A percentile compares a stretch with the other conserved stretches of the same genome.
Evolutionary conservation across 2,329 filamentous ascomycete genomes (phyloP).

Genomic region (Venturia nashicola): DNA sequence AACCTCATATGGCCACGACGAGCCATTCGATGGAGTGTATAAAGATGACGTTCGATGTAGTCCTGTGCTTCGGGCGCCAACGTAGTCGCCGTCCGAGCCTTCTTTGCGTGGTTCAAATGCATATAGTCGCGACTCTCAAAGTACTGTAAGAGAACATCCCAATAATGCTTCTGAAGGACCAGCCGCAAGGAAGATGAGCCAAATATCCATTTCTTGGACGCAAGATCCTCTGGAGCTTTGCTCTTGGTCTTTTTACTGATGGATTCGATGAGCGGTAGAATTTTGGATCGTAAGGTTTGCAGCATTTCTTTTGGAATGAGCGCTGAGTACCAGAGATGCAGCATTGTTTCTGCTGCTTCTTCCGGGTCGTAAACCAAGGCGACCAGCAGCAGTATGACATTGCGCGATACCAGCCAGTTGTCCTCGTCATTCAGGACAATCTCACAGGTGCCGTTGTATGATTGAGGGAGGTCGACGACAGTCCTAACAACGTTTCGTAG

Average conservation of each 20-base stretch:
- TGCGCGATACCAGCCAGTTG: slow-evolving; percentile 26
- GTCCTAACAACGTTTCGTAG: slow-evolving; percentile 32
- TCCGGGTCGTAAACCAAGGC: slow-evolving; percentile 15
- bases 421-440: slow-evolving; percentile 30
- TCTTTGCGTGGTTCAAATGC: slow-evolving; percentile 14
- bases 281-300: slow-evolving; percentile 13
- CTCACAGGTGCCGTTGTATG: slow-evolving; percentile 16
- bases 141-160: slow-evolving; percentile 18
- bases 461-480: slow-evolving; percentile 21
- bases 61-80: slow-evolving; percentile 20
- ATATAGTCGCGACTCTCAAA: slow-evolving; percentile 18
- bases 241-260: slow-evolving; percentile 21
- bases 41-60: slow-evolving; percentile 21
- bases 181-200: slow-evolving; percentile 17
- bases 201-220: slow-evolving; percentile 22
- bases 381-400: slow-evolving; percentile 28
- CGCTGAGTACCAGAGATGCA: slow-evolving; percentile 37
- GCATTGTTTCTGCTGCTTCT: slow-evolving; percentile 21
- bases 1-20: slow-evolving; percentile 21
- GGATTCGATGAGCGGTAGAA: slow-evolving; percentile 22
- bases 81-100: slow-evolving; percentile 18
- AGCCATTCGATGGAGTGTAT: slow-evolving; percentile 14
- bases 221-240: slow-evolving; percentile 16
- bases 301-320: slow-evolving; percentile 18
- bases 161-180: slow-evolving; percentile 20